Base-by-base conservation (phyloP, 805 yeast genomes). In the Candida glaebosa region DNA sequence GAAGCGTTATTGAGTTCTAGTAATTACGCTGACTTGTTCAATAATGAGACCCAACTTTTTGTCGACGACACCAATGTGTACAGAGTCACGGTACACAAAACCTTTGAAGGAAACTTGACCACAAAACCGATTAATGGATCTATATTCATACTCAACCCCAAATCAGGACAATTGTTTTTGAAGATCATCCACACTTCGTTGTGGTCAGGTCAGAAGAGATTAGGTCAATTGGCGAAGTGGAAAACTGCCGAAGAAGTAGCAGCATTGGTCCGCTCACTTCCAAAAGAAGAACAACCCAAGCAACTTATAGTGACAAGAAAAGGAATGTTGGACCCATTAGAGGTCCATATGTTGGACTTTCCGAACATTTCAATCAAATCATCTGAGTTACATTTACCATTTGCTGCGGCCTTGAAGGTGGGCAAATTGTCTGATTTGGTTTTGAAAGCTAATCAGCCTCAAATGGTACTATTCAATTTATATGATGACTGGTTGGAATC, bases 231-330 rank as follows among this genome's bases (percentile, higher is more conserved):
- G 49, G 90, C 98, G 1, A 93, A 93, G 58, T 93, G 99, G 99
- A 93, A 91, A 60, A 82, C 98, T 1, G 98, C 99, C 0, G 99
- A 93, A 63, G 98, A 91, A 61, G 95, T 88, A 17, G 91, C 96
- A 12, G 95, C 96, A 0, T 68, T 93, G 48, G 76, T 93, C 15
- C 74, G 96, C 33, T 87, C 97, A 0, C 65, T 93, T 40, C 97
- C 97, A 1, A 74, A 80, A 41, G 97, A 91, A 54, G 96, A 93
- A 62, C 96, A 89, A 54, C 99, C 99, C 2, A 85, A 85, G 54
- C 96, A 90, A 61, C 67, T 93, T 45, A 85, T 93, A 56, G 90
- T 87, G 7, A 86, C 96, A 0, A 72, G 98, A 53, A 87, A 86
- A 53, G 95, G 96, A 10, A 84, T 93, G 74, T 56, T 86, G 44